Conservation (phyloP, 176 grass and related monocot genomes). For the Miscanthus lutarioriparius region DNA sequence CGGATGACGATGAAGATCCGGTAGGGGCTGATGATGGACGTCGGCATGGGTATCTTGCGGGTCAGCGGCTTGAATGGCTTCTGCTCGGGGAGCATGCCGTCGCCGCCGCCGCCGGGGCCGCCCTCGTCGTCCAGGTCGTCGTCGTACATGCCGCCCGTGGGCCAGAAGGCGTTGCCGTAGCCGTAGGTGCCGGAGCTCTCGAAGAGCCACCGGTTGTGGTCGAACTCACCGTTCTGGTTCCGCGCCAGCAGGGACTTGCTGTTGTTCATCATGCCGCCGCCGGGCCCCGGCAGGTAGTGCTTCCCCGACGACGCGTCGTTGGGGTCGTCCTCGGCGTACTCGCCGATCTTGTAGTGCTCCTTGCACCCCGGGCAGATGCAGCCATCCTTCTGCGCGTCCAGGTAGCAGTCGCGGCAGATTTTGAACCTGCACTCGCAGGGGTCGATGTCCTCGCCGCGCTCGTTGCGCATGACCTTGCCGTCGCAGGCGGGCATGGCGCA, state of each 20-base stretch:
- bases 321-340: constrained; percentile 75
- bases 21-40: constrained; percentile 92
- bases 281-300: constrained; percentile 60
- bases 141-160: constrained; percentile 67
- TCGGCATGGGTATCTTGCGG: constrained; percentile 76
- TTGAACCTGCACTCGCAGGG: constrained; percentile 95
- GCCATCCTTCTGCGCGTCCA: constrained; percentile 80
- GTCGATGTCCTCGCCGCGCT: constrained; percentile 74
- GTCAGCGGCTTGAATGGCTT: constrained; percentile 93
- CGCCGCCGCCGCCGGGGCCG: constrained; percentile 6
- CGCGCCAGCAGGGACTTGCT: constrained; percentile 65
- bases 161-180: constrained; percentile 82
- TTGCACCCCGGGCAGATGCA: constrained; percentile 87
- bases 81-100: constrained; percentile 47
- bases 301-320: constrained; percentile 34
- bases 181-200: constrained; percentile 95
- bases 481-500: constrained; percentile 93
- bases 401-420: constrained; percentile 92
- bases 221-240: constrained; percentile 83
- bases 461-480: constrained; percentile 78
- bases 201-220: constrained; percentile 95
- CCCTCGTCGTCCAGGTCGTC: constrained; percentile 52
- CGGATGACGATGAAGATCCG: constrained; percentile 82
- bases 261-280: constrained; percentile 26
- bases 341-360: constrained; percentile 90